Evolutionary conservation across 2,329 filamentous ascomycete species (phyloP).

Genomic region (Diaporthe vaccinii): DNA sequence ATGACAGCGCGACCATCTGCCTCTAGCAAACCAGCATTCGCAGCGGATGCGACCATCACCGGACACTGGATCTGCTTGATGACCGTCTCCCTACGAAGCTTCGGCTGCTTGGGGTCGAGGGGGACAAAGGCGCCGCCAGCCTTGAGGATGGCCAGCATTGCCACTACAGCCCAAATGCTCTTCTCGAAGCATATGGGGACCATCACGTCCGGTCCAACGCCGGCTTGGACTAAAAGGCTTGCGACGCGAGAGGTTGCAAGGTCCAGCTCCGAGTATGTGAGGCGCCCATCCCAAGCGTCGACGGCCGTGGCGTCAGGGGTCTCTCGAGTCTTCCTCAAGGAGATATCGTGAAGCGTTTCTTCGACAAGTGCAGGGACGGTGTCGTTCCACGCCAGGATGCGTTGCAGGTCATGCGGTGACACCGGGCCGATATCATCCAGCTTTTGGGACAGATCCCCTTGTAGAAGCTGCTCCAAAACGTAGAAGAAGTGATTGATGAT

Average conservation of each 20-base stretch:
- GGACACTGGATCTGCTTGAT: not conserved
- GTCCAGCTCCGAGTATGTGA: slow-evolving; percentile 7
- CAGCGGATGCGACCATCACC: not conserved
- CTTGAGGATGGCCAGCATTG: slow-evolving; percentile 9
- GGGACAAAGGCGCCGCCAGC: slow-evolving; percentile 8
- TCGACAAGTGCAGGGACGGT: not conserved
- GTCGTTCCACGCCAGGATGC: not conserved
- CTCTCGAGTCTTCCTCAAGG: not conserved
- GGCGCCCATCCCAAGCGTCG: not conserved
- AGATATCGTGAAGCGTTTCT: not conserved
- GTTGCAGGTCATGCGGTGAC: not conserved
- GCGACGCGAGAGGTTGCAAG: not conserved
- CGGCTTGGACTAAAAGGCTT: not conserved
- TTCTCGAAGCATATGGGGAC: not conserved
- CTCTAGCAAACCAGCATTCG: not conserved
- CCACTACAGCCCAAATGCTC: not conserved
- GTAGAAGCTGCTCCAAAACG: slow-evolving; percentile 1
- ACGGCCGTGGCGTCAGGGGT: not conserved
- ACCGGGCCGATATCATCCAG: not conserved
- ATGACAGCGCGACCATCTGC: not conserved
- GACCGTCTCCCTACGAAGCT: not conserved
- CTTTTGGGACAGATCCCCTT: not conserved
- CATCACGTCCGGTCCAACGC: not conserved
- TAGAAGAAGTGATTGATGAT: slow-evolving; percentile 9
- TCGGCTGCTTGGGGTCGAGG: not conserved